These are phyloP conservation scores for Diaporthe vaccinii DNA, from an alignment of 2,329 filamentous ascomycete species.

Conservation along the genomic window DNA sequence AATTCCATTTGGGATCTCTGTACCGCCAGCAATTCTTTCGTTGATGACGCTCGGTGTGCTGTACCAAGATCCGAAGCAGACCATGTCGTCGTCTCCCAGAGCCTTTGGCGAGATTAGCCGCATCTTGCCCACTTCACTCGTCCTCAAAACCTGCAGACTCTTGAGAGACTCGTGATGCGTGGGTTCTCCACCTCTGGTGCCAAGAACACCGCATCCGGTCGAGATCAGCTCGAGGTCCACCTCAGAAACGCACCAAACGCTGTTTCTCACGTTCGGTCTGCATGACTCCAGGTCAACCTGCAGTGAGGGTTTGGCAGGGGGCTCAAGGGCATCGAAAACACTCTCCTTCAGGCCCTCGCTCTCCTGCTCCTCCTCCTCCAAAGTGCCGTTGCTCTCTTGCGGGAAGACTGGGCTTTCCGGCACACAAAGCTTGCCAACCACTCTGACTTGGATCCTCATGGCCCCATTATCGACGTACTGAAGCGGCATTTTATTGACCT, in stretches of 20 bases:
- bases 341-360: neutral
- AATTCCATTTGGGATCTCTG: slow-evolving; percentile 54
- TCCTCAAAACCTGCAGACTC: slow-evolving; percentile 54
- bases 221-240: slow-evolving; percentile 53
- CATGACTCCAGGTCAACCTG: slow-evolving; percentile 52
- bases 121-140: slow-evolving; percentile 52
- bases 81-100: slow-evolving; percentile 54
- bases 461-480: slow-evolving; percentile 45
- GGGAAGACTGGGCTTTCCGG: slow-evolving; percentile 32
- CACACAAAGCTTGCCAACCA: slow-evolving; percentile 38
- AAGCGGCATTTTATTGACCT: slow-evolving; percentile 55
- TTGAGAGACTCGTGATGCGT: slow-evolving; percentile 49
- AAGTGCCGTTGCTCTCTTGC: neutral
- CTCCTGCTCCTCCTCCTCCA: neutral
- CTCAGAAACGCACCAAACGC: slow-evolving; percentile 54
- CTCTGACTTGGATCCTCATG: slow-evolving; percentile 43
- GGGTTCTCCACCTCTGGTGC: slow-evolving; percentile 54
- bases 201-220: slow-evolving; percentile 53
- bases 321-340: slow-evolving; percentile 15
- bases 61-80: slow-evolving; percentile 61
- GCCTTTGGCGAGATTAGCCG: slow-evolving; percentile 55
- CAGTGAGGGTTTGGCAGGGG: slow-evolving; percentile 42
- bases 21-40: slow-evolving; percentile 53
- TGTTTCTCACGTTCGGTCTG: slow-evolving; percentile 49
- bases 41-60: slow-evolving; percentile 58